Evolutionary conservation across 164 flowering plant genomes (phyloP).

Genomic region (Kingdonia uniflora): DNA sequence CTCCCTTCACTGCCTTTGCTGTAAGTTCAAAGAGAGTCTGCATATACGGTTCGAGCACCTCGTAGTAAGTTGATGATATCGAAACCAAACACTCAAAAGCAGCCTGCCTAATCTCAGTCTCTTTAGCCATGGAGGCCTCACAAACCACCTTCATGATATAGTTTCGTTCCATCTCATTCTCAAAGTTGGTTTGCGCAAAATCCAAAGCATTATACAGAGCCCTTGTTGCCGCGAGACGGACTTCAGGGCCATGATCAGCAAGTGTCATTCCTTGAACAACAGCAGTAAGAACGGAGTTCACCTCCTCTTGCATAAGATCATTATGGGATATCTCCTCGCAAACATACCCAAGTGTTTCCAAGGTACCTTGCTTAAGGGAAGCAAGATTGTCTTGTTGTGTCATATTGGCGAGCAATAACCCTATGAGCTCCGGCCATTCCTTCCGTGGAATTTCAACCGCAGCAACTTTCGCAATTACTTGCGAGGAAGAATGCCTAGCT

Average conservation of each 20-base stretch:
- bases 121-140: constrained; percentile 55
- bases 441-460: constrained; percentile 60
- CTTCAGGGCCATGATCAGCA: constrained; percentile 38
- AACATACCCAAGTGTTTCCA: constrained; percentile 74
- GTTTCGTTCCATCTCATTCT: constrained; percentile 72
- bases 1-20: constrained; percentile 62
- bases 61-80: constrained; percentile 67
- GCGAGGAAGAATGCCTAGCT: constrained; percentile 64
- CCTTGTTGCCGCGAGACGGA: constrained; percentile 76
- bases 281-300: constrained; percentile 71
- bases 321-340: constrained; percentile 70
- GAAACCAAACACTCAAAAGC: constrained; percentile 82
- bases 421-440: constrained; percentile 69
- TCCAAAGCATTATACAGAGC: constrained; percentile 75
- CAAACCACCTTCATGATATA: constrained; percentile 78
- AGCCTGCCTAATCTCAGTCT: constrained; percentile 58
- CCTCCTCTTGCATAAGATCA: constrained; percentile 67
- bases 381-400: constrained; percentile 44
- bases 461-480: constrained; percentile 69
- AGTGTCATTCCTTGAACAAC: constrained; percentile 85
- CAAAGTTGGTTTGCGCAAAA: constrained; percentile 77
- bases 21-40: constrained; percentile 64
- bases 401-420: constrained; percentile 53
- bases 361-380: constrained; percentile 54
- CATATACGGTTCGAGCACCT: constrained; percentile 65